A percentile compares a stretch with the other conserved stretches of the same genome.
Evolutionary conservation across 148 eudicot species (phyloP).

Genomic region (Rhododendron simsii): DNA sequence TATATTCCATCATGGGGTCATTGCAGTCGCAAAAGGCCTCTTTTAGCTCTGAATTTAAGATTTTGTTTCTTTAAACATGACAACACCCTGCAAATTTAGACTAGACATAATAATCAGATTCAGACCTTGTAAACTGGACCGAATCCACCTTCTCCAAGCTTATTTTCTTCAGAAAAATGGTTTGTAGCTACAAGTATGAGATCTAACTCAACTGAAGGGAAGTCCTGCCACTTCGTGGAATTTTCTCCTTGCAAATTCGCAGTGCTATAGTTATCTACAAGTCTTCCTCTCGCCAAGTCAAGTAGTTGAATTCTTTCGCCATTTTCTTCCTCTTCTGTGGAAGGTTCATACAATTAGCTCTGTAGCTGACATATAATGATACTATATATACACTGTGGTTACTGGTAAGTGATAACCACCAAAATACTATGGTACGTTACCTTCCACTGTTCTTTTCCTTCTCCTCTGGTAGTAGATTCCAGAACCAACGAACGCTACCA

Average conservation of each 20-base stretch:
- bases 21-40: background rate
- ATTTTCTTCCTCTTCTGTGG: background rate
- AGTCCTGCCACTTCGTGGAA: background rate
- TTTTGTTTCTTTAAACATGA: background rate
- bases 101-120: background rate
- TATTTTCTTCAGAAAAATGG: slow-evolving; percentile 19
- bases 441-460: background rate
- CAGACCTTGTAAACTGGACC: slow-evolving; percentile 22
- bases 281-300: background rate
- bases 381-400: background rate
- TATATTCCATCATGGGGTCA: background rate
- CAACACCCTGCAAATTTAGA: background rate
- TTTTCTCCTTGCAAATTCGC: background rate
- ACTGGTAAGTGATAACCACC: background rate
- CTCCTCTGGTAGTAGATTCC: background rate
- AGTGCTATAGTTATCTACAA: background rate
- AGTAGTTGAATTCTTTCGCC: background rate
- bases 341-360: background rate
- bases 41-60: background rate
- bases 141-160: slow-evolving; percentile 26
- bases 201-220: background rate
- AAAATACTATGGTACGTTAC: background rate
- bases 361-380: background rate
- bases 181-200: slow-evolving; percentile 1
- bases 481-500: slow-evolving; percentile 5